phyloP scores from a whole-genome alignment of 805 yeast species.

The Grigorovia humatica region DNA sequence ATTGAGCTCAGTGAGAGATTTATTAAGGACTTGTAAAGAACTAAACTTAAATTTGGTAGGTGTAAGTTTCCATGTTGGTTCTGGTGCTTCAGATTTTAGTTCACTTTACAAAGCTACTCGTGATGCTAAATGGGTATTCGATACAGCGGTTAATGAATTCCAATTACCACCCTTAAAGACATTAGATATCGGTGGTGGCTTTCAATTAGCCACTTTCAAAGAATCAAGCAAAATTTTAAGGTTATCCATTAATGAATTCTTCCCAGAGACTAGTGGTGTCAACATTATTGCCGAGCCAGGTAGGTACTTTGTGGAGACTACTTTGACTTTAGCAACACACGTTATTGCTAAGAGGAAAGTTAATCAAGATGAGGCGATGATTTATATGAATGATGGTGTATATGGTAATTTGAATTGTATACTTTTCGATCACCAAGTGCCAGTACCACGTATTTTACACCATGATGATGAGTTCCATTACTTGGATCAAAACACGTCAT shows the following conservation, averaged over 20 bases:
- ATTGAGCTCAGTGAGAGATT: conserved; percentile 38
- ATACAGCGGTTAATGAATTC: conserved; percentile 40
- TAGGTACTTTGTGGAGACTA: conserved; percentile 73
- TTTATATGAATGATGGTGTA: conserved; percentile 89
- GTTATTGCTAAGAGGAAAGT: conserved; percentile 71
- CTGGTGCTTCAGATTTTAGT: conserved; percentile 71
- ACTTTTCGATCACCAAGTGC: conserved; percentile 81
- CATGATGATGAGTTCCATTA: conserved; percentile 41
- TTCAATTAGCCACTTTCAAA: conserved; percentile 51
- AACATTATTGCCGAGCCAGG: conserved; percentile 88
- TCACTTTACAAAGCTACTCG: conserved; percentile 60
- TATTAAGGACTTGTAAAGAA: conserved; percentile 51
- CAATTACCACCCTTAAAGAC: conserved; percentile 35
- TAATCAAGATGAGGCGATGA: conserved; percentile 43
- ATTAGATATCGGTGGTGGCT: conserved; percentile 93
- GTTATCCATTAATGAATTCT: conserved; percentile 43
- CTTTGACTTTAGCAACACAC: conserved; percentile 75
- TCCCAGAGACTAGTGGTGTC: conserved; percentile 39
- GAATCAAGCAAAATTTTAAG: conserved; percentile 49
- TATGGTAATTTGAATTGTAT: conserved; percentile 94
- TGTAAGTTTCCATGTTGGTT: conserved; percentile 92
- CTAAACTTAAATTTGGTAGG: conserved; percentile 63
- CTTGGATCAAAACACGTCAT: conserved; percentile 24
- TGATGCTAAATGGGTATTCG: conserved; percentile 63
- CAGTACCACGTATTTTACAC: conserved; percentile 55